Evolutionary conservation across 768 basidiomycete species (phyloP), one percentile per base, ranked within the genome.

Genomic region (Tricholoma sp.): DNA sequence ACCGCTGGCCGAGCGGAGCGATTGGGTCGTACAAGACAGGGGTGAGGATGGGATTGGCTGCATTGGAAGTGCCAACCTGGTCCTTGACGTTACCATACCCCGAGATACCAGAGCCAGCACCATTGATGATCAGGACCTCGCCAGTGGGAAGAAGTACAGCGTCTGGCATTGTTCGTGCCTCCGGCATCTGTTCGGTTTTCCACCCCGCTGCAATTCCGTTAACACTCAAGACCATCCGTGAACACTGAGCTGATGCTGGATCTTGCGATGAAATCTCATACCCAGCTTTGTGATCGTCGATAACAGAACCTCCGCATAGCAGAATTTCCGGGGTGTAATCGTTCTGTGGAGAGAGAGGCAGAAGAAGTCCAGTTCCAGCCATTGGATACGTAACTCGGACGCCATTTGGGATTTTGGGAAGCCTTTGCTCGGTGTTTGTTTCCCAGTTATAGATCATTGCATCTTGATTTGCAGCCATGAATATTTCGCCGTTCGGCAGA

Each of bases 321-420:
- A 93, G 74, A 43, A 93, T 71, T 62, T 89, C 87, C 0, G 91
- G 80, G 5, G 75, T 72, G 61, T 88, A 92, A 58, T 78, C 67
- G 62, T 83, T 83, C 8, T 78, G 74, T 2, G 83, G 82, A 4
- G 79, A 78, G 7, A 93, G 74, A 9, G 91, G 89, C 8, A 93
- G 81, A 41, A 93, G 75, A n/a, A 89, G 60, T 11, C 76, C 89
- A 14, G 84, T 84, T 41, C 85, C 91, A 22, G 88, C 74, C 86
- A 91, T 88, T 0, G 90, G 90, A 67, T 93, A 92, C 0, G 90
- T 90, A 34, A 91, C 83, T 22, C 88, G 88, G 14, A 90, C 82
- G 43, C 83, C 84, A 59, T 92, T 89, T 6, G 90, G 89, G 62
- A 91, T 79, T 45, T 65, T 69, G 22, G 90, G 90, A 11, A 91